Evolutionary conservation across 2,329 filamentous ascomycete genomes (phyloP).

Genomic region (Endoconidiophora polonica): DNA sequence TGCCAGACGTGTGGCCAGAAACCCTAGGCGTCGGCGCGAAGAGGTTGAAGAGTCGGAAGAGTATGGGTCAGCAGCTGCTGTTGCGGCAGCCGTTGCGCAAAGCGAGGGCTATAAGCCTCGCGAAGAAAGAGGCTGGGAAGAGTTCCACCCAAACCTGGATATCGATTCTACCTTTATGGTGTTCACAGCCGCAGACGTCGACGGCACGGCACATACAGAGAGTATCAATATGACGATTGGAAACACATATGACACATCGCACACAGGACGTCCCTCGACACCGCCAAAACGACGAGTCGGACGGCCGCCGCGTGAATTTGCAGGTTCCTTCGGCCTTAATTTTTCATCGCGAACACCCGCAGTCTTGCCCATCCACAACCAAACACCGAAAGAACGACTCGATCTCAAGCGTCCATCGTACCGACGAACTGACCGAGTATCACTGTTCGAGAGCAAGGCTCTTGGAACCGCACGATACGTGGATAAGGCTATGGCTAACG

Average conservation of each 20-base stretch:
- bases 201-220: constrained; percentile 37
- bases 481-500: constrained; percentile 87
- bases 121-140: constrained; percentile 93
- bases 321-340: constrained; percentile 23
- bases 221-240: neutral
- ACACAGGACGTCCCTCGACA: constrained; percentile 17
- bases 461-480: constrained; percentile 81
- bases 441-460: constrained; percentile 67
- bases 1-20: constrained; percentile 38
- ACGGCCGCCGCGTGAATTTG: constrained; percentile 37
- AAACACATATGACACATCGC: neutral
- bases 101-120: constrained; percentile 93
- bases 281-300: constrained; percentile 27
- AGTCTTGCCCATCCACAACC: constrained; percentile 59
- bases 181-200: constrained; percentile 69
- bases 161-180: constrained; percentile 67
- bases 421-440: constrained; percentile 61
- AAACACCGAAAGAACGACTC: constrained; percentile 64
- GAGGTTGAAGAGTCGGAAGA: constrained; percentile 45
- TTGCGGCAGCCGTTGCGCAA: constrained; percentile 73
- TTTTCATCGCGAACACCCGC: constrained; percentile 40
- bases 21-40: constrained; percentile 35
- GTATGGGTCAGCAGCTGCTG: constrained; percentile 76
- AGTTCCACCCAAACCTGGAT: constrained; percentile 91
- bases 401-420: constrained; percentile 63